Percentiles rank a stretch among this genome's conserved stretches.
These are phyloP conservation scores for Massarina eburnea DNA, from an alignment of 2,329 filamentous ascomycete genomes.

Conservation along the genomic window DNA sequence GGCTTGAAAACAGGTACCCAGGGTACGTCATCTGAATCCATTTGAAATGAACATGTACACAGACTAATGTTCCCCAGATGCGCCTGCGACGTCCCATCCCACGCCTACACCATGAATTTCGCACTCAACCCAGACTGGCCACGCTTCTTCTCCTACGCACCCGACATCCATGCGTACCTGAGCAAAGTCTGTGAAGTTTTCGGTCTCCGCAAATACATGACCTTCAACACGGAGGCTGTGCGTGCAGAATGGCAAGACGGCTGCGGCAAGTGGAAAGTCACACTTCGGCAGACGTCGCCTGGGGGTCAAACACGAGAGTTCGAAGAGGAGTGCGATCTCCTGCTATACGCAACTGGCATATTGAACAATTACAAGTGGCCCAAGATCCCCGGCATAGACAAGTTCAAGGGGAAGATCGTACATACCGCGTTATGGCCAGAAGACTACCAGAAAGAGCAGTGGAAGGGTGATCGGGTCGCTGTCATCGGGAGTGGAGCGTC, in stretches of 20 bases:
- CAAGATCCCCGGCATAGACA: slow-evolving; percentile 46
- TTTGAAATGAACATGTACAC: background rate
- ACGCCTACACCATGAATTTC: slow-evolving; percentile 50
- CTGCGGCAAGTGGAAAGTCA: slow-evolving; percentile 53
- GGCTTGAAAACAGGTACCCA: slow-evolving; percentile 49
- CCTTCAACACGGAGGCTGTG: slow-evolving; percentile 52
- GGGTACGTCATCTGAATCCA: slow-evolving; percentile 9
- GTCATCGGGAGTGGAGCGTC: slow-evolving; percentile 50
- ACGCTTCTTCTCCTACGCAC: slow-evolving; percentile 49
- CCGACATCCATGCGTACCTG: slow-evolving; percentile 53
- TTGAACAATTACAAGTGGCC: slow-evolving; percentile 45
- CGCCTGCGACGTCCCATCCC: slow-evolving; percentile 50
- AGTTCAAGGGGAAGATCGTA: slow-evolving; percentile 47
- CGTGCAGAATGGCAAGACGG: slow-evolving; percentile 54
- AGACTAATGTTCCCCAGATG: slow-evolving; percentile 27
- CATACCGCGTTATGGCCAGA: slow-evolving; percentile 52
- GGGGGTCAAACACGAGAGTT: slow-evolving; percentile 42
- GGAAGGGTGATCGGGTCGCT: slow-evolving; percentile 45
- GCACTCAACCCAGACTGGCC: slow-evolving; percentile 52
- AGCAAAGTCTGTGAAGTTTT: slow-evolving; percentile 53
- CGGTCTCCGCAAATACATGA: slow-evolving; percentile 56
- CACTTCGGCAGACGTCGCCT: slow-evolving; percentile 44
- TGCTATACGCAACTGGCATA: slow-evolving; percentile 49
- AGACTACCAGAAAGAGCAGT: slow-evolving; percentile 49
- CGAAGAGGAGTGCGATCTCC: slow-evolving; percentile 47